phyloP scores from a whole-genome alignment of 1,284 basidiomycete species.

The Microbotryomycetes sp. region DNA sequence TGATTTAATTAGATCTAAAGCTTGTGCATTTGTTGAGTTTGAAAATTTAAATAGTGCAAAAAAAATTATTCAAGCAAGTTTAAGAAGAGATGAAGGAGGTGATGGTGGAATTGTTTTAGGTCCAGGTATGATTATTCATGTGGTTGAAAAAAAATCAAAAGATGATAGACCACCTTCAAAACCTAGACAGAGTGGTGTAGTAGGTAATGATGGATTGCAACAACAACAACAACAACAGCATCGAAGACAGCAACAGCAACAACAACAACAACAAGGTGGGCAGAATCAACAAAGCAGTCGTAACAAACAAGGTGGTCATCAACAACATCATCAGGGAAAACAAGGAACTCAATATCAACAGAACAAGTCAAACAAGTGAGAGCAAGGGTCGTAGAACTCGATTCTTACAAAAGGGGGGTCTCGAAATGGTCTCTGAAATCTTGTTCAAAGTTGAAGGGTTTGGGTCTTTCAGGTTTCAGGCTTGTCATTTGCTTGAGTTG shows the following conservation, averaged over 20 bases:
- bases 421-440: no score
- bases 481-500: no score
- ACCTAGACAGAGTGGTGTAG: no score
- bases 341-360: no score
- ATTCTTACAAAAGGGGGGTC: no score
- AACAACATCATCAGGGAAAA: background rate
- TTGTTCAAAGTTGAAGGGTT: no score
- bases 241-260: background rate
- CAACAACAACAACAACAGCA: background rate
- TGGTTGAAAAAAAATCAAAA: constrained; percentile 25
- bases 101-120: constrained; percentile 57
- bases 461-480: no score
- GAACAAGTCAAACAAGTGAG: no score
- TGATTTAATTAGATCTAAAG: constrained; percentile 79
- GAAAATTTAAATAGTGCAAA: constrained; percentile 66
- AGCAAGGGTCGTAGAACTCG: no score
- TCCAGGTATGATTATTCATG: constrained; percentile 15
- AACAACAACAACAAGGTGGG: background rate
- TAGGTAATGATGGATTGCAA: no score
- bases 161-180: constrained; percentile 12
- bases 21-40: constrained; percentile 94
- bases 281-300: no score
- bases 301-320: no score
- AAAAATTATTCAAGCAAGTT: constrained; percentile 70
- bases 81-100: constrained; percentile 62